phyloP scores from a whole-genome alignment of 257 asterid genomes.

The Euphrasia confusa region DNA sequence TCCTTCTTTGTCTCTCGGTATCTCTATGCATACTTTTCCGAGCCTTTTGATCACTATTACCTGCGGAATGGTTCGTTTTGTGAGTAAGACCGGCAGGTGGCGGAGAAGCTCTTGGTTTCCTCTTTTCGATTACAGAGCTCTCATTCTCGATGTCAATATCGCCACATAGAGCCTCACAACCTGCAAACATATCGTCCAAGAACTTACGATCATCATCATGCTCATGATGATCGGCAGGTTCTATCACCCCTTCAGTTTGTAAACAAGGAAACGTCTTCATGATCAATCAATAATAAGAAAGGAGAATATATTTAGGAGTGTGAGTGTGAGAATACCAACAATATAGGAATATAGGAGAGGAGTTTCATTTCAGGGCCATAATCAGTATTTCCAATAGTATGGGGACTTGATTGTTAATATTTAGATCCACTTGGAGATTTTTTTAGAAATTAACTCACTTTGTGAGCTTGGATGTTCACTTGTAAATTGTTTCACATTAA shows the following conservation, averaged over 20 bases:
- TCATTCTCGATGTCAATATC: neutral
- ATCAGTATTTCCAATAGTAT: slow-evolving; percentile 6
- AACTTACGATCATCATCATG: slow-evolving; percentile 6
- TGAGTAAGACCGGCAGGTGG: neutral
- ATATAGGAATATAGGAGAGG: too few species aligned
- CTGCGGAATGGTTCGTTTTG: neutral
- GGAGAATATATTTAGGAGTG: neutral
- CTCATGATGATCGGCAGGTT: neutral
- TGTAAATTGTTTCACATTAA: too few species aligned
- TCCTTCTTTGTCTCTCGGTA: slow-evolving; percentile 52
- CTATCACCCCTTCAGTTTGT: slow-evolving; percentile 12
- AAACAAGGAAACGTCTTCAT: slow-evolving; percentile 16
- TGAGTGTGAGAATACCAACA: neutral
- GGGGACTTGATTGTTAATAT: slow-evolving; percentile 1
- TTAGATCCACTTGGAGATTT: neutral
- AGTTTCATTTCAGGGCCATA: too few species aligned
- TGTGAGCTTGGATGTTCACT: too few species aligned
- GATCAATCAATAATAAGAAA: neutral
- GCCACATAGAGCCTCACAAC: neutral
- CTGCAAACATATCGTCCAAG: slow-evolving; percentile 23
- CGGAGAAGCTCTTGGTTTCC: neutral
- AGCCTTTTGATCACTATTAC: neutral
- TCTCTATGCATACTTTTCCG: slow-evolving; percentile 41
- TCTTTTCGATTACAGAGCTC: neutral
- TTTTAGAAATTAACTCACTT: neutral